Evolutionary conservation across 2,329 filamentous ascomycete species (phyloP).

Genomic region (Epichloe festucae): DNA sequence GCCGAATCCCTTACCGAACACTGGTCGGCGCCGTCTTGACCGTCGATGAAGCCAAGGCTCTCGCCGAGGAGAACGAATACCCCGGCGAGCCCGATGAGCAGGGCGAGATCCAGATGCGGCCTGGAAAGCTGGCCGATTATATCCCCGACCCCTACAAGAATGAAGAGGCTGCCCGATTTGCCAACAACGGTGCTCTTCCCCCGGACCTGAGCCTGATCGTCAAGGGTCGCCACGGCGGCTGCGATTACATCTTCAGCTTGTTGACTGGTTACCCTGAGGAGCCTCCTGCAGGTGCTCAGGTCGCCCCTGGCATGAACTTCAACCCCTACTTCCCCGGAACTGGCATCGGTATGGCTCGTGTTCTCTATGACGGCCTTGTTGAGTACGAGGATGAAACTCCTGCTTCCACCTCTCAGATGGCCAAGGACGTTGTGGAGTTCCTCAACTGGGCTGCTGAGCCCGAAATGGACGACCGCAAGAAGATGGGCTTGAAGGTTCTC

Average conservation of each 20-base stretch:
- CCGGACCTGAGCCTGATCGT: slow-evolving; percentile 95
- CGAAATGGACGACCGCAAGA: slow-evolving; percentile 98
- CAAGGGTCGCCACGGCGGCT: slow-evolving; percentile 95
- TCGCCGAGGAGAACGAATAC: slow-evolving; percentile 98
- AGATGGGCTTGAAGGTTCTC: slow-evolving; percentile 97
- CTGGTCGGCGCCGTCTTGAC: slow-evolving; percentile 88
- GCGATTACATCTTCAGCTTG: slow-evolving; percentile 96
- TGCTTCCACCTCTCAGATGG: slow-evolving; percentile 95
- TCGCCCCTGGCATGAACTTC: slow-evolving; percentile 92
- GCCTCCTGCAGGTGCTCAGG: slow-evolving; percentile 73
- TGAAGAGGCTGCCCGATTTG: slow-evolving; percentile 92
- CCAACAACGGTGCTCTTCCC: slow-evolving; percentile 98
- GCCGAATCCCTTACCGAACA: slow-evolving; percentile 82
- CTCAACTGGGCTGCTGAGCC: slow-evolving; percentile 98
- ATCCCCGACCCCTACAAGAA: slow-evolving; percentile 94
- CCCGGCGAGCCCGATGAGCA: slow-evolving; percentile 95
- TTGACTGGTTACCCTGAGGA: slow-evolving; percentile 97
- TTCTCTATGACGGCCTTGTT: slow-evolving; percentile 91
- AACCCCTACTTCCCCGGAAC: slow-evolving; percentile 99
- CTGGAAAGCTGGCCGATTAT: slow-evolving; percentile 97
- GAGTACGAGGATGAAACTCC: slow-evolving; percentile 97
- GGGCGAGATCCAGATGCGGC: slow-evolving; percentile 96
- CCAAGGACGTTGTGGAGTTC: slow-evolving; percentile 98
- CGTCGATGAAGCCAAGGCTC: slow-evolving; percentile 91
- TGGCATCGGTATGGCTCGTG: slow-evolving; percentile 97